phyloP scores from a whole-genome alignment of 2,329 filamentous ascomycete genomes.

The Phialophora macrospora region DNA sequence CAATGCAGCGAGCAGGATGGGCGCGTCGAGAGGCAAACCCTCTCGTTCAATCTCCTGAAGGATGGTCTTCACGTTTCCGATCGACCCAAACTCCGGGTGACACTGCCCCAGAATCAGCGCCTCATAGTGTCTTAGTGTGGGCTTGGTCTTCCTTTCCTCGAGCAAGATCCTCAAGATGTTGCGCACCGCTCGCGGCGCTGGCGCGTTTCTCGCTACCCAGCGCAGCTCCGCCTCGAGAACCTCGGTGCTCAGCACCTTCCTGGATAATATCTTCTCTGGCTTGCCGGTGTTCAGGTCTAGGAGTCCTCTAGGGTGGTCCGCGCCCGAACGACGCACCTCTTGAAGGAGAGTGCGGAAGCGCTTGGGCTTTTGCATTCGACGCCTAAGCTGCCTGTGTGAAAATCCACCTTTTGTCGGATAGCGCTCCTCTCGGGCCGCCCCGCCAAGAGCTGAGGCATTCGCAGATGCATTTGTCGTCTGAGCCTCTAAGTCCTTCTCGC shows the following conservation, averaged over 20 bases:
- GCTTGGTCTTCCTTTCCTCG: conserved; percentile 45
- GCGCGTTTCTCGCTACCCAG: conserved; percentile 25
- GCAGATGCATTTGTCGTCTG: not conserved
- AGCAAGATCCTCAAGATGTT: conserved; percentile 48
- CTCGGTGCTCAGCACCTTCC: conserved; percentile 18
- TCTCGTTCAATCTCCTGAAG: conserved; percentile 72
- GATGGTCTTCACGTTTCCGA: conserved; percentile 65
- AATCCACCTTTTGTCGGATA: not conserved
- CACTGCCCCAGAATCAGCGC: conserved; percentile 75
- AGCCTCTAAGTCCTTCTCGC: not conserved
- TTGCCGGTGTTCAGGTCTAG: conserved; percentile 7
- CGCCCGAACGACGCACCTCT: conserved; percentile 2
- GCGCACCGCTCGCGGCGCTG: conserved; percentile 23
- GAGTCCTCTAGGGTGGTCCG: conserved; percentile 5
- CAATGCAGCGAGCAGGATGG: conserved; percentile 73
- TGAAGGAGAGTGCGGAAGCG: conserved; percentile 14
- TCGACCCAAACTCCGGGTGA: conserved; percentile 67
- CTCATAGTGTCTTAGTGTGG: conserved; percentile 63
- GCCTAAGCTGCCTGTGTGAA: not conserved
- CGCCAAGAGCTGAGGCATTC: not conserved
- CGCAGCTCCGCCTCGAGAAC: conserved; percentile 35
- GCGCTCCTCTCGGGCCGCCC: not conserved
- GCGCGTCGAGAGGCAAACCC: conserved; percentile 66
- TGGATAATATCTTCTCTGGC: conserved; percentile 12
- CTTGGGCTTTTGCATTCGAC: conserved; percentile 5